Percentiles rank a stretch among this genome's conserved stretches.
phyloP scores from a whole-genome alignment of 805 yeast species.

The Candida oleophila region DNA sequence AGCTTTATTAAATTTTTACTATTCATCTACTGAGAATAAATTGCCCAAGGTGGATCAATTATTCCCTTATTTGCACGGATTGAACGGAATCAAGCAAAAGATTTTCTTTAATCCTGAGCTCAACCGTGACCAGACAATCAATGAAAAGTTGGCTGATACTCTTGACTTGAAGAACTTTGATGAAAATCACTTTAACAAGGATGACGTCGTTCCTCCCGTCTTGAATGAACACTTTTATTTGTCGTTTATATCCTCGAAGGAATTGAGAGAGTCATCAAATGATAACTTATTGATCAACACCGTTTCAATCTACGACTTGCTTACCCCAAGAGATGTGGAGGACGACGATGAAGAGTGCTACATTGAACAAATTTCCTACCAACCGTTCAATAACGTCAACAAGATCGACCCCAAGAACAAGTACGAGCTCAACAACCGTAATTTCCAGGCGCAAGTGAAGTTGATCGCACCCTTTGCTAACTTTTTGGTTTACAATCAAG shows the following conservation, averaged over 20 bases:
- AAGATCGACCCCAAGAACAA: conserved; percentile 1
- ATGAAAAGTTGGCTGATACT: conserved; percentile 9
- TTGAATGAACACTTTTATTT: conserved; percentile 13
- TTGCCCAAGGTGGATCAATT: conserved; percentile 13
- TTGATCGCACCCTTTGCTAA: conserved; percentile 32
- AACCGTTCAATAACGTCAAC: conserved; percentile 9
- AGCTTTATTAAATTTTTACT: not conserved
- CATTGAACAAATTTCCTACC: conserved; percentile 3
- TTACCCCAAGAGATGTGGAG: conserved; percentile 1
- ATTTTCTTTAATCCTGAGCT: conserved; percentile 24
- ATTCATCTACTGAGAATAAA: conserved; percentile 9
- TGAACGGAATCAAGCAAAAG: conserved; percentile 24
- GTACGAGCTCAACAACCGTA: conserved; percentile 24
- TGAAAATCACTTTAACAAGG: not conserved
- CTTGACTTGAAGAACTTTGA: not conserved
- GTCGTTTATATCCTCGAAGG: conserved; percentile 15
- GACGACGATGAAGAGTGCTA: not conserved
- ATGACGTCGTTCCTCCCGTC: not conserved
- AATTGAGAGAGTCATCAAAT: not conserved
- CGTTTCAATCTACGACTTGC: conserved; percentile 15
- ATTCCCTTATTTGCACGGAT: conserved; percentile 38
- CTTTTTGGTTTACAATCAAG: conserved; percentile 31
- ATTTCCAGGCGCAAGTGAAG: conserved; percentile 26
- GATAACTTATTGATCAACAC: conserved; percentile 14
- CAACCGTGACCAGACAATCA: conserved; percentile 5